These are phyloP conservation scores for Cystobasidium ongulense DNA, from an alignment of 768 basidiomycete genomes.

Conservation along the genomic window DNA sequence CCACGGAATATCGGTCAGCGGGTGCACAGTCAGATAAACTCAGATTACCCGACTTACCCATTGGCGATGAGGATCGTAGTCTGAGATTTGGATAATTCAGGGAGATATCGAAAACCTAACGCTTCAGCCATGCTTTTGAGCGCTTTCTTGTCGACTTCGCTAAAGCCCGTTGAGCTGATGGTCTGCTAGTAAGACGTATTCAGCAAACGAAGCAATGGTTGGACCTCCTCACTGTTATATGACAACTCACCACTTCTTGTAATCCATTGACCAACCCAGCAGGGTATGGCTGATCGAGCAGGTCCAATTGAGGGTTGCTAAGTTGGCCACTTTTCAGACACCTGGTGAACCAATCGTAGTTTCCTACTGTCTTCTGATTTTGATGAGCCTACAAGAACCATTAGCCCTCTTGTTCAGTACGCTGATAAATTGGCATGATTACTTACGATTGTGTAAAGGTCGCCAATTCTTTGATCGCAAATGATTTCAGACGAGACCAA, in stretches of 20 bases:
- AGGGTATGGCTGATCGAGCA: slow-evolving; percentile 3
- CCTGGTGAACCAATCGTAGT: not conserved
- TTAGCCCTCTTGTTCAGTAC: not conserved
- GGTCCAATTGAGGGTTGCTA: not conserved
- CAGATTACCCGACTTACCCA: not conserved
- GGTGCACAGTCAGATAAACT: too few species aligned
- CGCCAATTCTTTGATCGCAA: not conserved
- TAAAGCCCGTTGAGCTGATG: slow-evolving; percentile 27
- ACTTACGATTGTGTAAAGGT: not conserved
- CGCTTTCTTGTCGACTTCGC: not conserved
- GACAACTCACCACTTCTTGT: not conserved
- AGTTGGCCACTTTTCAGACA: not conserved
- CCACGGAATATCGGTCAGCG: not conserved
- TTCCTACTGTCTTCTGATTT: slow-evolving; percentile 4
- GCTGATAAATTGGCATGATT: not conserved
- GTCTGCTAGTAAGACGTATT: too few species aligned
- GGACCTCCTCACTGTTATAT: too few species aligned
- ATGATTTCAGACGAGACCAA: not conserved
- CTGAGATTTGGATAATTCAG: not conserved
- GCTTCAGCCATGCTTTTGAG: not conserved
- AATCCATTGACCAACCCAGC: not conserved
- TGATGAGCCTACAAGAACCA: not conserved
- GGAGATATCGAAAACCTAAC: not conserved
- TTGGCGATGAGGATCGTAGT: not conserved
- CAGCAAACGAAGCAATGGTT: not conserved